These are phyloP conservation scores for Talaromyces sp. DNA, from an alignment of 2,329 filamentous ascomycete genomes.

Conservation along the genomic window DNA sequence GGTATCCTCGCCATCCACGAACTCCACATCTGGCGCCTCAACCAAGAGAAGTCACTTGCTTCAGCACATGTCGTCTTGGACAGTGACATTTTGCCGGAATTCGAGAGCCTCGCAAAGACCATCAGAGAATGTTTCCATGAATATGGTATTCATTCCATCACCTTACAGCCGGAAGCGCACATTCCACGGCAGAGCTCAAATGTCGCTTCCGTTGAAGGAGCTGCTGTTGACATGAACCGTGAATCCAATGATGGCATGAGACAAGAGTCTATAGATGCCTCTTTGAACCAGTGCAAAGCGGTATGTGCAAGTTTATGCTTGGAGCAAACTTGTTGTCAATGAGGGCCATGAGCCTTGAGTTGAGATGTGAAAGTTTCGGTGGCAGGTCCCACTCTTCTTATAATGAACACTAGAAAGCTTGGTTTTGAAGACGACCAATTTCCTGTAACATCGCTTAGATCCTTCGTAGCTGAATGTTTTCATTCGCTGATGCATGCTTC, in stretches of 20 bases:
- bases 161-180: slow-evolving; percentile 12
- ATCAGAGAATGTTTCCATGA: slow-evolving; percentile 16
- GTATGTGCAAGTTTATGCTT: slow-evolving; percentile 9
- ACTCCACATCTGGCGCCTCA: slow-evolving; percentile 15
- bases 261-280: background rate
- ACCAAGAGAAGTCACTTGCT: slow-evolving; percentile 6
- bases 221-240: background rate
- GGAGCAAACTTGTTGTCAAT: slow-evolving; percentile 7
- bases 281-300: slow-evolving; percentile 5
- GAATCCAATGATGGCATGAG: background rate
- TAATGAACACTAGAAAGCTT: background rate
- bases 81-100: slow-evolving; percentile 3
- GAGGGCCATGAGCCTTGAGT: background rate
- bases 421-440: no score
- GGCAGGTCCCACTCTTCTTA: no score
- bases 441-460: background rate
- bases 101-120: slow-evolving; percentile 9
- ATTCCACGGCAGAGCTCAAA: background rate
- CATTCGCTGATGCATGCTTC: background rate
- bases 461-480: background rate
- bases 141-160: slow-evolving; percentile 17
- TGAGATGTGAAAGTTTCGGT: no score
- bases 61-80: slow-evolving; percentile 11
- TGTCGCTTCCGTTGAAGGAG: background rate
- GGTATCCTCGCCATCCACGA: slow-evolving; percentile 50